phyloP scores from a whole-genome alignment of 345 rosid genomes.

The Abelmoschus esculentus region DNA sequence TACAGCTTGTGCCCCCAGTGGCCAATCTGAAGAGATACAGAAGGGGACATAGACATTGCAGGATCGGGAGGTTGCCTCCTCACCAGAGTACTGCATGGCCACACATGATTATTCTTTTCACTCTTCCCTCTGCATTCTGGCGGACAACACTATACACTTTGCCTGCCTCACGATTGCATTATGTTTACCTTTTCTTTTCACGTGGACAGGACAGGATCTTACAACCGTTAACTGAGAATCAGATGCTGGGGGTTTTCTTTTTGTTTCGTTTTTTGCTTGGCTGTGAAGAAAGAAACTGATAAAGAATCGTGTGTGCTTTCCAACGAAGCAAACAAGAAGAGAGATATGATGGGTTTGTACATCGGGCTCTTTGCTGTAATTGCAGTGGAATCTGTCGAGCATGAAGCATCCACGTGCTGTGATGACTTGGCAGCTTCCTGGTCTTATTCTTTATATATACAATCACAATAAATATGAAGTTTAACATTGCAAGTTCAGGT shows the following conservation, averaged over 20 bases:
- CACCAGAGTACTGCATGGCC: constrained; percentile 16
- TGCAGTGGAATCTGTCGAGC: not conserved
- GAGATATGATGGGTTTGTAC: not conserved
- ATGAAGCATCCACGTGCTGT: constrained; percentile 26
- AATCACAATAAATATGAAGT: not conserved
- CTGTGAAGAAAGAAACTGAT: not conserved
- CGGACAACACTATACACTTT: too few relatives aligned
- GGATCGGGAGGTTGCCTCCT: constrained; percentile 19
- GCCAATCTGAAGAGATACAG: not conserved
- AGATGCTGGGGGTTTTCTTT: not conserved
- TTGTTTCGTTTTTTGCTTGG: not conserved
- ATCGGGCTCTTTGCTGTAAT: not conserved
- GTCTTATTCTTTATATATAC: not conserved
- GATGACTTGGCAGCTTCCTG: constrained; percentile 6
- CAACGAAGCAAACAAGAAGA: constrained; percentile 1
- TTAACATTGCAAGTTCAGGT: too few relatives aligned
- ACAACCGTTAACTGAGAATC: not conserved
- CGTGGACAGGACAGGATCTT: not conserved
- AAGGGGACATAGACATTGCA: constrained; percentile 2
- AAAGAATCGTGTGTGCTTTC: not conserved
- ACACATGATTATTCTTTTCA: constrained; percentile 4
- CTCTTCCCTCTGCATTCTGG: not conserved
- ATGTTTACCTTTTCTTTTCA: not conserved
- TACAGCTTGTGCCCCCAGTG: not conserved
- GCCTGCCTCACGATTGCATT: not conserved